phyloP scores from a whole-genome alignment of 139 green algal genomes.

The Mychonastes homosphaera region DNA sequence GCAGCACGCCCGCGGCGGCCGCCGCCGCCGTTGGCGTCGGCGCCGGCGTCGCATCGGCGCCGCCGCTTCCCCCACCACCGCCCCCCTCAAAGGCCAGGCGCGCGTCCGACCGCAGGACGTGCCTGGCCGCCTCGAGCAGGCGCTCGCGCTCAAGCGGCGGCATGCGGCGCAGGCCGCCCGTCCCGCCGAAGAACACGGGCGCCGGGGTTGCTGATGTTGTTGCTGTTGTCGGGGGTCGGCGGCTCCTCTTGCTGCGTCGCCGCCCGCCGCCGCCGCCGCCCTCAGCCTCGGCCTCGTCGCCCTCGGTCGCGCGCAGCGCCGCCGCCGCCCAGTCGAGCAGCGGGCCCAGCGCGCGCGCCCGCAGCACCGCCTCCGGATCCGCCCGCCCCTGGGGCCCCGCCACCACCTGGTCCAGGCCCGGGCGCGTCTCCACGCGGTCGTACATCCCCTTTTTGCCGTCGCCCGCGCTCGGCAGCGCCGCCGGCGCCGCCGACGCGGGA shows the following conservation, averaged over 20 bases:
- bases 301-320: constrained; percentile 41
- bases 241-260: neutral
- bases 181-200: constrained; percentile 66
- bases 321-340: constrained; percentile 71
- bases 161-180: constrained; percentile 60
- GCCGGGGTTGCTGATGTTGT: constrained; percentile 9
- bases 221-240: neutral
- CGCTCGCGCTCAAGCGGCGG: neutral
- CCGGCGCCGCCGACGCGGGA: constrained; percentile 9
- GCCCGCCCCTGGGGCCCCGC: constrained; percentile 11
- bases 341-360: constrained; percentile 37
- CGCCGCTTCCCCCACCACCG: neutral
- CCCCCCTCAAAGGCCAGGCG: constrained; percentile 23
- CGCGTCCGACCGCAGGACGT: no score
- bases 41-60: neutral
- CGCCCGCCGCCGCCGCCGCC: no score
- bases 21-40: no score
- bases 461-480: no score
- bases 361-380: no score
- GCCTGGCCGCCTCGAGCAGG: constrained; percentile 45
- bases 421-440: constrained; percentile 76
- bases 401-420: constrained; percentile 60
- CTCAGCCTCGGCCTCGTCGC: no score
- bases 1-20: no score
- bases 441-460: no score